Evolutionary conservation across 2,329 filamentous ascomycete genomes (phyloP).

Genomic region (Fusarium brachygibbosum): DNA sequence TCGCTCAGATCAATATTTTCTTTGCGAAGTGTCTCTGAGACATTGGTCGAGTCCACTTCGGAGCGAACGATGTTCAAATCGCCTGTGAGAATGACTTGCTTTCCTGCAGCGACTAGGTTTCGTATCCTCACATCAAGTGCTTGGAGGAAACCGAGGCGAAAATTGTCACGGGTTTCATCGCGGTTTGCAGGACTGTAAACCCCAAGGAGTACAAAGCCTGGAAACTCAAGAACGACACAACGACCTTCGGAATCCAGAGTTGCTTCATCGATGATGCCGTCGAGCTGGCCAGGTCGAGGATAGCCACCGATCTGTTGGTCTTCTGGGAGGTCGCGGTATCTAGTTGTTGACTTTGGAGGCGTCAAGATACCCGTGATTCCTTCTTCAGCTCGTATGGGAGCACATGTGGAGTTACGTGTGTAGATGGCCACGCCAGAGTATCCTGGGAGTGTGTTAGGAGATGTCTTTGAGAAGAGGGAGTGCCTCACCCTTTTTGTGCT

Average conservation of each 20-base stretch:
- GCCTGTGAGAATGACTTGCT: conserved; percentile 86
- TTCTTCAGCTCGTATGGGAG: conserved; percentile 91
- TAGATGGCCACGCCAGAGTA: conserved; percentile 98
- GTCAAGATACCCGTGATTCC: conserved; percentile 88
- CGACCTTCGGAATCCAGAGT: conserved; percentile 91
- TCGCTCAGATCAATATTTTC: conserved; percentile 76
- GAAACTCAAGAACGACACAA: conserved; percentile 92
- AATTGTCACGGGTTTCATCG: conserved; percentile 85
- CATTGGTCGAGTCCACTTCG: conserved; percentile 81
- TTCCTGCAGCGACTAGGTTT: conserved; percentile 84
- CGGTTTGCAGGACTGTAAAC: conserved; percentile 93
- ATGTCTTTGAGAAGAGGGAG: neutral
- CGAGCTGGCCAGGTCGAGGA: conserved; percentile 76
- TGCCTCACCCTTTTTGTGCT: conserved; percentile 85
- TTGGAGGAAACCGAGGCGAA: conserved; percentile 82
- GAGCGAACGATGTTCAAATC: conserved; percentile 85
- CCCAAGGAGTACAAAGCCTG: conserved; percentile 92
- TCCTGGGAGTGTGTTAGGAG: conserved; percentile 63
- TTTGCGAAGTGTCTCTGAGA: conserved; percentile 79
- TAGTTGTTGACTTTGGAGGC: conserved; percentile 76
- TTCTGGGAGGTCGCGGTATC: conserved; percentile 80
- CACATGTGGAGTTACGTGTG: conserved; percentile 86
- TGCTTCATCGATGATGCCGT: conserved; percentile 73
- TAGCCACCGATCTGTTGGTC: conserved; percentile 90
- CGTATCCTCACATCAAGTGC: conserved; percentile 86